Conservation (phyloP, 2,329 filamentous ascomycete species). For the Clarireedia sp. region DNA sequence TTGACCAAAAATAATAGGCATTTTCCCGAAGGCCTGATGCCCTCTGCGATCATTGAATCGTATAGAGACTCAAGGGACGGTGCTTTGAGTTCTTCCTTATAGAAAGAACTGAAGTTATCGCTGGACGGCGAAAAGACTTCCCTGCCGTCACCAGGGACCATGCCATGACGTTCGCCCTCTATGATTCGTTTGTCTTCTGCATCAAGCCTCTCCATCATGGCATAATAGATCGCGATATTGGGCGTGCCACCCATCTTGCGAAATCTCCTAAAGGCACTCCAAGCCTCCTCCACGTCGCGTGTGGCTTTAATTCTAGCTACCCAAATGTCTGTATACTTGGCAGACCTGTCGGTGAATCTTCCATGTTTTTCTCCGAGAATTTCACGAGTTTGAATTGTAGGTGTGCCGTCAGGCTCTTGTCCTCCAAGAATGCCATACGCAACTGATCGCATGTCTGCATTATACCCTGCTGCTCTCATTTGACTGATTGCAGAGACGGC, state of each 20-base stretch:
- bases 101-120: conserved; percentile 54
- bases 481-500: conserved; percentile 45
- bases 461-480: conserved; percentile 50
- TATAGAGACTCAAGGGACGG: conserved; percentile 53
- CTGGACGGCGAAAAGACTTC: conserved; percentile 48
- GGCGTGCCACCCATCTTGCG: conserved; percentile 31
- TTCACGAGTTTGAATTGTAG: conserved; percentile 48
- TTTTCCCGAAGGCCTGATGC: conserved; percentile 40
- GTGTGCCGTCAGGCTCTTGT: conserved; percentile 40
- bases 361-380: conserved; percentile 16
- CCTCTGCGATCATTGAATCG: conserved; percentile 43
- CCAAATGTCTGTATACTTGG: conserved; percentile 34
- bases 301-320: conserved; percentile 50
- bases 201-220: conserved; percentile 53
- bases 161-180: conserved; percentile 12
- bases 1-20: conserved; percentile 50
- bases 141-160: conserved; percentile 51
- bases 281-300: conserved; percentile 53
- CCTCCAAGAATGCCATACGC: conserved; percentile 47
- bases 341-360: background rate
- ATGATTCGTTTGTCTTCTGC: conserved; percentile 28
- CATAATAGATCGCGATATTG: conserved; percentile 42
- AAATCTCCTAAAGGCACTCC: conserved; percentile 36
- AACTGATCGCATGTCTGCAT: conserved; percentile 37
- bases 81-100: conserved; percentile 52